Evolutionary conservation across 257 asterid genomes (phyloP).

Genomic region (Primulina huaijiensis): DNA sequence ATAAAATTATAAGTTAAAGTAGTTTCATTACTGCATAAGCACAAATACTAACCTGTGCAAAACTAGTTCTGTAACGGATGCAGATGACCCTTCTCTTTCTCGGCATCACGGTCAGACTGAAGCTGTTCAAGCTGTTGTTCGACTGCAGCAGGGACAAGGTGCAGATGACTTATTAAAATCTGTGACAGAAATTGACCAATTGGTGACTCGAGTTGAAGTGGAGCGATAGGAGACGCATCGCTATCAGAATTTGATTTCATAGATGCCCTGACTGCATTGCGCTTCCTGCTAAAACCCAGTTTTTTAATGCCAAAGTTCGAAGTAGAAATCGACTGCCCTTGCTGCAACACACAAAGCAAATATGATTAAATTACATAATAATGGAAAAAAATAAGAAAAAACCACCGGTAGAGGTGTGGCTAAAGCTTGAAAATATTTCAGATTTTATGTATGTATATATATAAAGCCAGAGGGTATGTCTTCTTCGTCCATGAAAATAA

Average conservation of each 20-base stretch:
- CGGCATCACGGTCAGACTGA: slow-evolving; percentile 71
- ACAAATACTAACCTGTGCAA: slow-evolving; percentile 63
- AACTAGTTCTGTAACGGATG: slow-evolving; percentile 78
- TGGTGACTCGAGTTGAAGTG: slow-evolving; percentile 94
- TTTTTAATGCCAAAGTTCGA: slow-evolving; percentile 42
- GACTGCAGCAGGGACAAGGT: slow-evolving; percentile 95
- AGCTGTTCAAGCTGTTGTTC: slow-evolving; percentile 97
- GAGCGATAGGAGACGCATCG: slow-evolving; percentile 66
- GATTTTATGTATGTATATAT: neutral
- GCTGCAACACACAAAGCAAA: slow-evolving; percentile 38
- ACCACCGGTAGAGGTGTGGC: neutral
- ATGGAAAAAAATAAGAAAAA: neutral
- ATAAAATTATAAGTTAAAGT: neutral
- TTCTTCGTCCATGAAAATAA: neutral
- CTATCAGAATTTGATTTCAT: slow-evolving; percentile 49
- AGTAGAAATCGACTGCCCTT: slow-evolving; percentile 31
- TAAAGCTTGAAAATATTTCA: neutral
- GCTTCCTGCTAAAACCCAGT: slow-evolving; percentile 33
- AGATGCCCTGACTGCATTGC: slow-evolving; percentile 44
- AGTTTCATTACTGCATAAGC: neutral
- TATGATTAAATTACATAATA: slow-evolving; percentile 1
- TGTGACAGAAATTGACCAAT: slow-evolving; percentile 77
- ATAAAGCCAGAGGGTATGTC: neutral
- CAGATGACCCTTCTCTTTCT: slow-evolving; percentile 52
- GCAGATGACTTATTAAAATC: slow-evolving; percentile 78